phyloP scores from a whole-genome alignment of 257 asterid genomes.

The Lavandula angustifolia region DNA sequence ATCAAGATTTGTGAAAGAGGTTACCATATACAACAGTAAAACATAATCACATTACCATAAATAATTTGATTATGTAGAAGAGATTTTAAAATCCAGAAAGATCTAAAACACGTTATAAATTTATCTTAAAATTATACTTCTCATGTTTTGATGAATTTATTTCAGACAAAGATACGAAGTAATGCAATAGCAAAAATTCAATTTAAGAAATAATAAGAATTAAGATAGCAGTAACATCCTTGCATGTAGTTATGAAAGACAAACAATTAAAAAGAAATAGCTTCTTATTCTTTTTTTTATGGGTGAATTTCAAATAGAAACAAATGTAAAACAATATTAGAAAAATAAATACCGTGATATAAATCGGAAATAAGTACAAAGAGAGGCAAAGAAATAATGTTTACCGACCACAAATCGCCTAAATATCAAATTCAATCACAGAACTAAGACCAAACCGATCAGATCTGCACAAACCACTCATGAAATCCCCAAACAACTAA shows the following conservation, averaged over 20 bases:
- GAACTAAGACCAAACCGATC: conserved; percentile 24
- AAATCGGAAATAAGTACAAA: conserved; percentile 25
- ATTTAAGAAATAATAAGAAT: not conserved
- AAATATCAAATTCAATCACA: conserved; percentile 18
- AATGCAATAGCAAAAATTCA: not conserved
- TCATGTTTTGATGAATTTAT: too few relatives aligned
- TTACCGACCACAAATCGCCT: conserved; percentile 29
- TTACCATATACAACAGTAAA: too few relatives aligned
- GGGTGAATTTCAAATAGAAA: not conserved
- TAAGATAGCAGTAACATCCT: too few relatives aligned
- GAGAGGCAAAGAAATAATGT: conserved; percentile 17
- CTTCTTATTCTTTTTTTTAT: not conserved
- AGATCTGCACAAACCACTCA: conserved; percentile 41
- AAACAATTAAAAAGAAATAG: too few relatives aligned
- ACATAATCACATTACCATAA: too few relatives aligned
- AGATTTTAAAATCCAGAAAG: too few relatives aligned
- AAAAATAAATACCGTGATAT: conserved; percentile 13
- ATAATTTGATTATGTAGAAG: too few relatives aligned
- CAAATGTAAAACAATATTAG: not conserved
- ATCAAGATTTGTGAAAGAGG: too few relatives aligned
- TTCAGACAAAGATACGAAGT: too few relatives aligned
- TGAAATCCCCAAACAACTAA: conserved; percentile 26
- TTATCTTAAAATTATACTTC: too few relatives aligned
- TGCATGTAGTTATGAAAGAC: too few relatives aligned
- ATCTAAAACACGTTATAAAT: too few relatives aligned